Base-by-base conservation (phyloP, 805 yeast species). In the Lachancea sp. region DNA sequence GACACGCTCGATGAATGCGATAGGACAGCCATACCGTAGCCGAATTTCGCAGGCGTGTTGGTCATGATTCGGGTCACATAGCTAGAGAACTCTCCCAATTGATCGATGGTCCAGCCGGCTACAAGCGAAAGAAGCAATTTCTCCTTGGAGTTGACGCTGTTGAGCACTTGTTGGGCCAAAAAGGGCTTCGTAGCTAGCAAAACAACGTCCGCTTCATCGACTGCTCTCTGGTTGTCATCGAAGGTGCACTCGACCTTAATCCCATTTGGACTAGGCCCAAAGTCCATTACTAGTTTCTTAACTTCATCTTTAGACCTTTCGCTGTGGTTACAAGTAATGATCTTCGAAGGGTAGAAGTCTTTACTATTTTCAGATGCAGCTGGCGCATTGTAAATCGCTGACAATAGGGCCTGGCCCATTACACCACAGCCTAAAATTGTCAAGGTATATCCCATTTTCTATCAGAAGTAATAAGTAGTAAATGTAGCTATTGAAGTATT, bases 21-120 rank as follows among this genome's bases (percentile, higher is more conserved):
- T n/a, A 92, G 79, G 29, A 87, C 88, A 8, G 97, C 96, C 72
- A 90, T 87, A 38, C 97, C 98, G 51, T 80, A 77, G 17, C 97
- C 96, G 61, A 75, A 85, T 60, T 81, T 80, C 15, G 96, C 94
- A 3, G 99, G 97, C 0, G 98, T 92, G 66, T 90, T 92, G 34
- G 99, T 90, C 95, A 94, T 89, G n/a, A 94, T 95, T 47, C 95
- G 75, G 17, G 94, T 85, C 23, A 90, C 78, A 43, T 70, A 67
- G 37, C 58, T 44, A 8, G 84, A 68, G 52, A 77, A 73, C 1
- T 60, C 54, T 15, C 59, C 47, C 50, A 88, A 70, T 58, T 83
- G 84, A 15, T 69, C 78, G 46, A 89, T 79, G 13, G 95, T 85
- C 75, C 87, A 83, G 11, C 99, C 99, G 2, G 98, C 97, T 51